These are phyloP conservation scores for Luffa acutangula DNA, from an alignment of 306 rosid species.

Conservation along the genomic window DNA sequence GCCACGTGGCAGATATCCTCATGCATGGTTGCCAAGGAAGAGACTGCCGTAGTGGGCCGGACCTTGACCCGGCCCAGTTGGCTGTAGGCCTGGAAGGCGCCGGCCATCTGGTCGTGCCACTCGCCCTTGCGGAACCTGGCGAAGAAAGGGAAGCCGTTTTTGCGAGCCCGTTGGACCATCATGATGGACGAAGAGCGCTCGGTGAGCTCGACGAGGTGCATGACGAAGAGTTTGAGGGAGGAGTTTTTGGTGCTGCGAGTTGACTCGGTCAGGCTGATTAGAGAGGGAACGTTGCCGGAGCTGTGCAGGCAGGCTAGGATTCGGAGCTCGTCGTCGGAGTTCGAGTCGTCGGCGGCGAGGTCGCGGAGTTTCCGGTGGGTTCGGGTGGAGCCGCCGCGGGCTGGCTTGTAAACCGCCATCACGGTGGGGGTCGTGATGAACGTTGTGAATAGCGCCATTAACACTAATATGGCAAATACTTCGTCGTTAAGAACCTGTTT, in stretches of 20 bases:
- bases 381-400: constrained; percentile 20
- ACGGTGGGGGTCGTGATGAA: constrained; percentile 76
- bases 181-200: constrained; percentile 75
- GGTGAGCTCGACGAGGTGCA: constrained; percentile 74
- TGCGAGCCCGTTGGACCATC: constrained; percentile 46
- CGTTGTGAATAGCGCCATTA: constrained; percentile 85
- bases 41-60: constrained; percentile 57
- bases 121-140: constrained; percentile 22
- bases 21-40: constrained; percentile 60
- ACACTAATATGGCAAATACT: constrained; percentile 68
- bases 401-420: constrained; percentile 63
- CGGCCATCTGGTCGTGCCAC: constrained; percentile 34
- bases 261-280: constrained; percentile 46
- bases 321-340: constrained; percentile 26
- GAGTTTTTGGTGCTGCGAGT: constrained; percentile 37
- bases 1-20: constrained; percentile 76
- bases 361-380: constrained; percentile 40
- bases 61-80: constrained; percentile 49
- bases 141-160: constrained; percentile 69
- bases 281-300: constrained; percentile 39
- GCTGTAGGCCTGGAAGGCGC: constrained; percentile 49
- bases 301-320: constrained; percentile 69
- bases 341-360: constrained; percentile 13
- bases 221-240: constrained; percentile 42
- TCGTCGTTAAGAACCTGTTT: constrained; percentile 72